These are phyloP conservation scores for Alternaria viburni DNA, from an alignment of 2,329 filamentous ascomycete species.

Conservation along the genomic window DNA sequence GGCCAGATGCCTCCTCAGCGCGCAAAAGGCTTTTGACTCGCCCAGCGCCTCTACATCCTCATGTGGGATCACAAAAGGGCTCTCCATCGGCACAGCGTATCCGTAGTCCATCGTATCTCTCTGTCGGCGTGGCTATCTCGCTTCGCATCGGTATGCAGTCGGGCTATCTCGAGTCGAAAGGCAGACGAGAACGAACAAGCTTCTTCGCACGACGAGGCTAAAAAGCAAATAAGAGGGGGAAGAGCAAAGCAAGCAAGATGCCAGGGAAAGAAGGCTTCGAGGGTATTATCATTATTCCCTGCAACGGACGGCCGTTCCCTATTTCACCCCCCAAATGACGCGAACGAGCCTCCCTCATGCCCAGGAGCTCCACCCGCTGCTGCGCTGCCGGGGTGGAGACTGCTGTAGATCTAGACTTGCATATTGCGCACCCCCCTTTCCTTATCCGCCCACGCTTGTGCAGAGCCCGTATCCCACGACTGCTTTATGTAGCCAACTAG, in stretches of 20 bases:
- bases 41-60: conserved; percentile 51
- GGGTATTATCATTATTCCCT: neutral
- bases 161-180: neutral
- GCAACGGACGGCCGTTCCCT: conserved; percentile 16
- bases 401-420: conserved; percentile 8
- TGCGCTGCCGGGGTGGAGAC: conserved; percentile 3
- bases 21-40: conserved; percentile 51
- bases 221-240: neutral
- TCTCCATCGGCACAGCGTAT: conserved; percentile 26
- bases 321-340: conserved; percentile 28
- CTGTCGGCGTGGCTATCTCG: conserved; percentile 1
- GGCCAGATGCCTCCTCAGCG: conserved; percentile 52
- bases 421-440: conserved; percentile 17
- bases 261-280: conserved; percentile 5
- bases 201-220: neutral
- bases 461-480: neutral
- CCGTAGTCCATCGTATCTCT: conserved; percentile 7
- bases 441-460: conserved; percentile 8
- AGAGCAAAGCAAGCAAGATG: neutral
- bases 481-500: conserved; percentile 4
- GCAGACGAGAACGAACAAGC: neutral
- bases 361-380: conserved; percentile 2
- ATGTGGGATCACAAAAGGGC: conserved; percentile 52
- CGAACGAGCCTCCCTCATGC: conserved; percentile 14
- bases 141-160: conserved; percentile 11